Evolutionary conservation across 352 stramenopile species (phyloP), one percentile per base, ranked within the genome.

Genomic region (Blastocystis sp.): DNA sequence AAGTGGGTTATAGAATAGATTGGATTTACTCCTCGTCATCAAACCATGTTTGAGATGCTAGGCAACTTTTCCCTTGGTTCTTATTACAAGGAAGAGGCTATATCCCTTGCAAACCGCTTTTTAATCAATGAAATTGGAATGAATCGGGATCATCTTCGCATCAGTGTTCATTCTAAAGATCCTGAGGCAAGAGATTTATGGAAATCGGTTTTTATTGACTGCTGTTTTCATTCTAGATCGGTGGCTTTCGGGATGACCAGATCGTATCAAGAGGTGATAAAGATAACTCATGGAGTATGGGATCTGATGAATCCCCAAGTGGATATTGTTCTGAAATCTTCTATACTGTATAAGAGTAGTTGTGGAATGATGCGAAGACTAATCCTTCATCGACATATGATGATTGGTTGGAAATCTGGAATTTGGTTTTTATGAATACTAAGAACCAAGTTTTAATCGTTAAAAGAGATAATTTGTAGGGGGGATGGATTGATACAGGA

Each of bases 11-110:
- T 27, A 27, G 40, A 27, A 11, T 78, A 89, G 78, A 79, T 89
- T 58, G 78, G 78, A 33, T 89, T 89, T 35, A 89, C 78, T 59
- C 60, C 78, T 13, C 60, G 78, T 79, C 96, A 99, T 93, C 96
- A 99, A 90, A 99, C 96, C 62, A 97, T 98, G 91, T 99, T 99
- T 90, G 96, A 98, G 92, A 99, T 99, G 96, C 92, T 99, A 35
- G 96, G 96, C 57, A 98, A 98, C 90, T 99, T 97, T 92, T 97
- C 93, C 68, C 98, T 99, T 90, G 96, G 96, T 57, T 94, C 97
- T 91, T 99, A 98, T 92, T 98, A 98, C 91, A 98, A 98, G 90
- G 92, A 97, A 53, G 94, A 98, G 87, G 95, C 95, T 22, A 98
- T 99, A 90, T 90, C 90, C 4, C 96, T 96, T 92, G 94, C 95